phyloP scores from a whole-genome alignment of 176 grass and related monocot genomes.

The Avena atlantica region DNA sequence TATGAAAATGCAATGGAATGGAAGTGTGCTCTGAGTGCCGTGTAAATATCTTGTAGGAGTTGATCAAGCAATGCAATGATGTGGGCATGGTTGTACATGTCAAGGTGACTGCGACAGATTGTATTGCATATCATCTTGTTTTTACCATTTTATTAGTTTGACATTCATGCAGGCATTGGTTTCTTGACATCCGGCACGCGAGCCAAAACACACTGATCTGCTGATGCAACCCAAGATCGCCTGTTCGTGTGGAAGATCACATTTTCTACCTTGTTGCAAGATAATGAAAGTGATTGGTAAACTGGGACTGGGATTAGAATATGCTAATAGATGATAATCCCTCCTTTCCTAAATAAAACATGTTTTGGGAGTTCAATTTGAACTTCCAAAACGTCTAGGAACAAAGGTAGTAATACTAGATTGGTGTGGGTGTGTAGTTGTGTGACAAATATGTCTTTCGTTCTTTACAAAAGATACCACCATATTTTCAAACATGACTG shows the following conservation, averaged over 20 bases:
- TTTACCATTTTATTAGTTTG: background rate
- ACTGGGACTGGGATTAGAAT: background rate
- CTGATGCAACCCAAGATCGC: background rate
- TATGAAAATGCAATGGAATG: background rate
- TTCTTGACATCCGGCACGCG: background rate
- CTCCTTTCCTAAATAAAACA: no score
- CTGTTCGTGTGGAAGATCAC: slow-evolving; percentile 39
- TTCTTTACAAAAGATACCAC: background rate
- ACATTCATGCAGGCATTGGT: background rate
- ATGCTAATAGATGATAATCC: background rate
- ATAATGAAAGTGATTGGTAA: slow-evolving; percentile 6
- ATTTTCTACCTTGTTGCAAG: background rate
- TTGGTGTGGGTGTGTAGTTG: background rate
- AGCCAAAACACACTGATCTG: background rate
- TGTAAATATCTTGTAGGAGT: background rate
- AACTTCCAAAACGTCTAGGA: no score
- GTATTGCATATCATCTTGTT: background rate
- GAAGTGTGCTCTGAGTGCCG: background rate
- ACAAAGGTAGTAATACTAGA: background rate
- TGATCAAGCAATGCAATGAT: background rate
- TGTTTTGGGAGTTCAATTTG: no score
- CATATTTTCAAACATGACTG: background rate
- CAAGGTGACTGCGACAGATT: slow-evolving; percentile 37
- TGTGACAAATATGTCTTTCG: background rate
- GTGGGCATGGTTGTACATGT: slow-evolving; percentile 24